These are phyloP conservation scores for Colletotrichum tropicale DNA, from an alignment of 2,329 filamentous ascomycete species.

Conservation along the genomic window DNA sequence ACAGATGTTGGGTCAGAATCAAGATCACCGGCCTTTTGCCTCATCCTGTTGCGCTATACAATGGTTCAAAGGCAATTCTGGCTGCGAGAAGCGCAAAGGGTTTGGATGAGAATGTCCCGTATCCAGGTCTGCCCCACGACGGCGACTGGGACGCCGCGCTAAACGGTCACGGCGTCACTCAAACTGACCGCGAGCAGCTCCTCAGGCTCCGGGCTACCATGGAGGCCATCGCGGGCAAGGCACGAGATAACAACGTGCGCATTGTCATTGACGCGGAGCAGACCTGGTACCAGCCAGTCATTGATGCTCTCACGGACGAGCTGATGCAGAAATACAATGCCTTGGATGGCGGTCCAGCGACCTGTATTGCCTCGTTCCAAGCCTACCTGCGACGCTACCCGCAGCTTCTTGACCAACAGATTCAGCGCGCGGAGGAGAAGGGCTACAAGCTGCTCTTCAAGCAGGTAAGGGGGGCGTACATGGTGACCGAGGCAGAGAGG, in stretches of 20 bases:
- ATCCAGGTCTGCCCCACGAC: background rate
- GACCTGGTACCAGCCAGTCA: background rate
- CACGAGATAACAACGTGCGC: background rate
- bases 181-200: background rate
- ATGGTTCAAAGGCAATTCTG: conserved; percentile 21
- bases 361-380: background rate
- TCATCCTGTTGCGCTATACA: conserved; percentile 19
- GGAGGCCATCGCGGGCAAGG: background rate
- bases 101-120: background rate
- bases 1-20: conserved; percentile 22
- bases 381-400: background rate
- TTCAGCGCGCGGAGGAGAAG: conserved; percentile 20
- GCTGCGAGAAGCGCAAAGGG: conserved; percentile 15
- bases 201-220: background rate
- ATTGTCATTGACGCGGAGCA: background rate
- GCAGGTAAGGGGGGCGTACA: background rate
- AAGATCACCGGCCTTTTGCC: conserved; percentile 23
- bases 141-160: background rate
- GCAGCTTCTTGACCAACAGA: conserved; percentile 25
- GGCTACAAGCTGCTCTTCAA: conserved; percentile 25
- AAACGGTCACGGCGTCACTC: background rate
- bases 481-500: background rate
- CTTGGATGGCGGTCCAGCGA: background rate
- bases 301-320: background rate
- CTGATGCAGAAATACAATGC: background rate